Conservation (phyloP, 768 basidiomycete species). For the Gautieria morchelliformis region DNA sequence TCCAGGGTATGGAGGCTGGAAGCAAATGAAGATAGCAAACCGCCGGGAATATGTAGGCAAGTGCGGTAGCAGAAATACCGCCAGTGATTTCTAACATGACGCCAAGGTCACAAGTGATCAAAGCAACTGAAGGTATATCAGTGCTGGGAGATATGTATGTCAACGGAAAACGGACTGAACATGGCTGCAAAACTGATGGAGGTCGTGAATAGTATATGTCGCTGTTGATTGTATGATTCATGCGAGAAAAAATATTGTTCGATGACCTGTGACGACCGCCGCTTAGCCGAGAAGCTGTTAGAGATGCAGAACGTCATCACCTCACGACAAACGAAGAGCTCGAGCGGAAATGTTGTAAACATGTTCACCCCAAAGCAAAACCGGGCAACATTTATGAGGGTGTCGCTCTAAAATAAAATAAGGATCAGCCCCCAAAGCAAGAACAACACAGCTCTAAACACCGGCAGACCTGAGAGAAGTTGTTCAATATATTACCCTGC, state of each 20-base stretch:
- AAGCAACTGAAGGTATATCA: constrained; percentile 50
- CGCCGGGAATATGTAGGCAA: constrained; percentile 90
- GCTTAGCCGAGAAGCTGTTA: neutral
- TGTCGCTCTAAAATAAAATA: constrained; percentile 45
- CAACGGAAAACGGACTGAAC: constrained; percentile 44
- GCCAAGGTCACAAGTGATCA: constrained; percentile 94
- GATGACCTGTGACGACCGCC: constrained; percentile 51
- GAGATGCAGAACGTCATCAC: constrained; percentile 28
- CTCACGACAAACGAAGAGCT: constrained; percentile 96
- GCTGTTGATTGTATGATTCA: constrained; percentile 68
- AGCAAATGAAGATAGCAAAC: constrained; percentile 76
- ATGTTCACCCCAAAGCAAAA: constrained; percentile 94
- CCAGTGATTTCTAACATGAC: constrained; percentile 97
- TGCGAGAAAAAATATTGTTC: constrained; percentile 95
- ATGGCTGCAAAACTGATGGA: constrained; percentile 73
- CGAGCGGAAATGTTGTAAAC: constrained; percentile 95
- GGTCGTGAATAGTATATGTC: constrained; percentile 88
- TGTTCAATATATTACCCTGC: constrained; percentile 94
- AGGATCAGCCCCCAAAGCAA: neutral
- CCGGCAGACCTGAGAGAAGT: constrained; percentile 65
- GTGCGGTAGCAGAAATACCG: constrained; percentile 85
- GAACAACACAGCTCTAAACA: neutral
- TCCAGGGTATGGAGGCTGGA: constrained; percentile 48
- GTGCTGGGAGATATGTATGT: neutral
- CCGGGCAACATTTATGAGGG: constrained; percentile 90